phyloP scores from a whole-genome alignment of 306 rosid species.

The Dalbergia cultrata region DNA sequence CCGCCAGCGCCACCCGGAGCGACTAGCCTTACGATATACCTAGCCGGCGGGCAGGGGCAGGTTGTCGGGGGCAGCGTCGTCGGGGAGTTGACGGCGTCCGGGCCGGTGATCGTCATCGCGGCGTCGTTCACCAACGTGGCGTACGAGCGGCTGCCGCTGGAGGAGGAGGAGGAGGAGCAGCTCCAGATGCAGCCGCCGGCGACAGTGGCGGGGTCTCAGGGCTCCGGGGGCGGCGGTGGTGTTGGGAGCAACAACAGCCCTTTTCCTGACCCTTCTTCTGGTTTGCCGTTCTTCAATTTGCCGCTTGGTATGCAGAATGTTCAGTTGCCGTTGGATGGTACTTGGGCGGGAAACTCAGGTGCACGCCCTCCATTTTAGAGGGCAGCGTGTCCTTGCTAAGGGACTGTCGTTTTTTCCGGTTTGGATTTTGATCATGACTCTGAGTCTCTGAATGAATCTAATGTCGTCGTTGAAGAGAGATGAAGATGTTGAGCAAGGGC shows the following conservation, averaged over 20 bases:
- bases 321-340: constrained; percentile 75
- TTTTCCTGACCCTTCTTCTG: constrained; percentile 87
- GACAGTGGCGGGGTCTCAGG: constrained; percentile 48
- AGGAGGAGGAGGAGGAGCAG: constrained; percentile 68
- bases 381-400: neutral
- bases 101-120: constrained; percentile 90
- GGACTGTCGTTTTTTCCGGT: neutral
- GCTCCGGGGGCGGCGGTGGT: constrained; percentile 43
- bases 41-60: constrained; percentile 95
- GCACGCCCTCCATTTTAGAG: constrained; percentile 60
- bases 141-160: constrained; percentile 86
- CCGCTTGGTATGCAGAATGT: constrained; percentile 90
- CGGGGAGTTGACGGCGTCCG: constrained; percentile 84
- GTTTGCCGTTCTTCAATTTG: constrained; percentile 88
- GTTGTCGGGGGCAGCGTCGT: constrained; percentile 93
- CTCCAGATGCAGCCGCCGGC: constrained; percentile 61
- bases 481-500: neutral
- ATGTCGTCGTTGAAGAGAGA: too few species aligned
- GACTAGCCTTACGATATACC: constrained; percentile 76
- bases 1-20: constrained; percentile 99
- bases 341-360: constrained; percentile 62
- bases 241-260: constrained; percentile 54
- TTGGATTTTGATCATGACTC: too few species aligned
- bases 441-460: too few species aligned
- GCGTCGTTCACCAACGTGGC: constrained; percentile 95